Base-by-base conservation (phyloP, 257 asterid species). In the Solanum infundibuliforme region DNA sequence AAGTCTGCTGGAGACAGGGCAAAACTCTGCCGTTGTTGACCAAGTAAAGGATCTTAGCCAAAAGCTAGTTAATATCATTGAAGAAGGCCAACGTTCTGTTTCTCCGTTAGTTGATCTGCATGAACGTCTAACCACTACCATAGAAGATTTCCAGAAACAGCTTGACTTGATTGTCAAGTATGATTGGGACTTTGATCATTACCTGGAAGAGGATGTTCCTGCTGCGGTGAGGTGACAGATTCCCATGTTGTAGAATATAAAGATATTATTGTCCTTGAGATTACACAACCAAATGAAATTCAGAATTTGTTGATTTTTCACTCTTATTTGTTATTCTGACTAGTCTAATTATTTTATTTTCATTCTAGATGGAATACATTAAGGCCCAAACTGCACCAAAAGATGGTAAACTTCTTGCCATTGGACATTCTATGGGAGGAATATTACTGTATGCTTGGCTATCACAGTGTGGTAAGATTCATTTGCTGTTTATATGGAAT, bases 341-440 rank as follows among this genome's bases (percentile, higher is more conserved):
- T 60, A 36, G 62, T 29, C 66, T 87, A 31, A 81, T 86, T 38
- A 35, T 31, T 55, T 72, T 91, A 38, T 71, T 87, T 27, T 84
- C 72, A 52, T 76, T 87, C 48, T 90, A 96, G 99, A 94, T 97
- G 94, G 94, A 94, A 90, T 96, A 97, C 90, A 91, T 97, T 91
- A 94, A 91, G 92, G 89, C 92, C 87, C 95, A 94, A 87, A 89
- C 91, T 90, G 92, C 91, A 90, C 98, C 99, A 21, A 90, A 91
- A 89, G 99, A 97, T 92, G 99, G 98, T 7, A 93, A 92, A 58
- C 88, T 97, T 90, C 96, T 96, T 68, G 98, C 99, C 66, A 92
- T 96, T 87, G 99, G 99, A 88, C 99, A 97, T 91, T 96, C 99
- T 76, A 96, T 96, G 99, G 99, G 99, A 83, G 99, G 99, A 62